Conservation (phyloP, 768 basidiomycete genomes). For the Mycena amicta region DNA sequence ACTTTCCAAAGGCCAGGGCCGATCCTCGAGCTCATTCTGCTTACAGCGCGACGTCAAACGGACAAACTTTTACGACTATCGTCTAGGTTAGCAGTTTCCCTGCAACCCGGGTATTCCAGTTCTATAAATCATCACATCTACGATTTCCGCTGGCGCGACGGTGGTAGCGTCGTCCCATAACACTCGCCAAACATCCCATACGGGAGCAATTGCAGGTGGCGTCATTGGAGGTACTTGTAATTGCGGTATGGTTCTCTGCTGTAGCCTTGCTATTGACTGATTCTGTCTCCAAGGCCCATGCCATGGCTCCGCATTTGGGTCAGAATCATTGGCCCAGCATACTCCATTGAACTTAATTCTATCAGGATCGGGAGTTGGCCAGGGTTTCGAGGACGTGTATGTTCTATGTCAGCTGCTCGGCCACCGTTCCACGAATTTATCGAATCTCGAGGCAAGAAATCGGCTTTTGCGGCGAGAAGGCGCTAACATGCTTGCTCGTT, state of each 20-base stretch:
- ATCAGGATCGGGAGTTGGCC: slow-evolving; percentile 52
- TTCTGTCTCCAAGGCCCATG: slow-evolving; percentile 55
- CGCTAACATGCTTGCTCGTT: neutral
- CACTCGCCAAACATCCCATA: slow-evolving; percentile 19
- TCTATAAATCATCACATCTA: slow-evolving; percentile 12
- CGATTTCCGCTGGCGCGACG: slow-evolving; percentile 18
- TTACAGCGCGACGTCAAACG: slow-evolving; percentile 14
- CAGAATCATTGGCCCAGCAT: too few relatives aligned
- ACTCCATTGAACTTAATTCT: too few relatives aligned
- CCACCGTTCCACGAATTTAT: slow-evolving; percentile 40
- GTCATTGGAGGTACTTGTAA: slow-evolving; percentile 37
- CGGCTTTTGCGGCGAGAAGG: neutral
- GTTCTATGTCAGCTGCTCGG: slow-evolving; percentile 48
- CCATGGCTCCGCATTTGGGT: slow-evolving; percentile 58
- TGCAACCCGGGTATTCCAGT: neutral
- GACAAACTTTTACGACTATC: slow-evolving; percentile 13
- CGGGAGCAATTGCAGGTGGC: slow-evolving; percentile 40
- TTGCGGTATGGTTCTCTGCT: slow-evolving; percentile 14
- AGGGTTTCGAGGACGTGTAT: slow-evolving; percentile 60
- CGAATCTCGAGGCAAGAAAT: slow-evolving; percentile 43
- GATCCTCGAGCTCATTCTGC: neutral
- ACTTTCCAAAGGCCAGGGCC: slow-evolving; percentile 29
- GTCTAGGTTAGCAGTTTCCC: slow-evolving; percentile 3
- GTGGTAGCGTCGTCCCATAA: slow-evolving; percentile 2
- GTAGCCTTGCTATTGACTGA: neutral